Evolutionary conservation across 805 yeast species (phyloP).

Genomic region (Lachancea kluyveri): DNA sequence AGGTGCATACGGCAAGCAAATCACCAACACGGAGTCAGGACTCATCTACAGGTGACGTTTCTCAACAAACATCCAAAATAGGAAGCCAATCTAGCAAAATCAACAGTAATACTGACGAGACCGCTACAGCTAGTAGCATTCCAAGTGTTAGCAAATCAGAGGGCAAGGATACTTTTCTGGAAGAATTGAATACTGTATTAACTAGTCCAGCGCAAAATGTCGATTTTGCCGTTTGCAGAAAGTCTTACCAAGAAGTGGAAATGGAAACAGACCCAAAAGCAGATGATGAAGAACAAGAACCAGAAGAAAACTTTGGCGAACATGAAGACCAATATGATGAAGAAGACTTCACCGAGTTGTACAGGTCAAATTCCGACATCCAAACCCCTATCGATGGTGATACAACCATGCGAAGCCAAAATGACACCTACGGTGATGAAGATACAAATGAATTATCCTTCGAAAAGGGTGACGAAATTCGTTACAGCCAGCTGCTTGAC

Average conservation of each 20-base stretch:
- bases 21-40: too few species aligned
- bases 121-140: too few species aligned
- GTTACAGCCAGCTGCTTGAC: slow-evolving; percentile 19
- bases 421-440: slow-evolving; percentile 12
- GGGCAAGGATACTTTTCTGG: slow-evolving; percentile 14
- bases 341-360: slow-evolving; percentile 2
- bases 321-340: slow-evolving; percentile 10
- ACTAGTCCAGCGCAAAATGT: slow-evolving; percentile 15
- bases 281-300: background rate
- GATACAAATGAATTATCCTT: slow-evolving; percentile 30
- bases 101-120: too few species aligned
- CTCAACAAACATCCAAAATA: too few species aligned
- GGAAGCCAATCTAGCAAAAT: too few species aligned
- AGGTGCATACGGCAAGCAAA: background rate
- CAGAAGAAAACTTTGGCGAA: background rate
- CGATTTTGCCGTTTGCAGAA: slow-evolving; percentile 30
- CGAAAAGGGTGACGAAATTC: slow-evolving; percentile 30
- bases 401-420: slow-evolving; percentile 1
- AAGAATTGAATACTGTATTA: slow-evolving; percentile 22
- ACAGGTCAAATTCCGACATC: slow-evolving; percentile 4
- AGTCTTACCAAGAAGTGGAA: slow-evolving; percentile 16
- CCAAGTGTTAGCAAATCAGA: too few species aligned
- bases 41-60: too few species aligned
- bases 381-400: slow-evolving; percentile 14
- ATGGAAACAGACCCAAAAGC: background rate